Evolutionary conservation across 176 grass and related monocot genomes (phyloP), one percentile per base, ranked within the genome.

Genomic region (Triticum timopheevii): DNA sequence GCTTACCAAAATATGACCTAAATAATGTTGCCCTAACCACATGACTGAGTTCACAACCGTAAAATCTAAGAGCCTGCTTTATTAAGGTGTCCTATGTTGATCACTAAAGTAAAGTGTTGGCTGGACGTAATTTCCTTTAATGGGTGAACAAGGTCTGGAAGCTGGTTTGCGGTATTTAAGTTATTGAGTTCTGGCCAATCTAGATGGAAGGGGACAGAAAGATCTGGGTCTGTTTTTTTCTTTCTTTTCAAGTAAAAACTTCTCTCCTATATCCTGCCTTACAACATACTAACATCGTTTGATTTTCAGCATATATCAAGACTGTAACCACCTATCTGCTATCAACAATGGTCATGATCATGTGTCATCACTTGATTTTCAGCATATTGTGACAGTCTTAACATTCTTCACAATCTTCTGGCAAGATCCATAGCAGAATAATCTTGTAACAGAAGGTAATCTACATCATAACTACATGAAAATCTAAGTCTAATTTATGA

Each of bases 291-390:
- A 52, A 6, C 42, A 83, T 66, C 54, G 45, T 79, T 45, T 79
- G 54, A 83, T 44, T 52, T 71, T 86, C 64, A 78, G 88, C 65
- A 73, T 44, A 65, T 3, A 61, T 82, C 62, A 70, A 83, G 50
- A 80, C 22, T 30, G 11, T 65, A 54, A 54, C 50, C 50, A 54
- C 50, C 50, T 54, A 19, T 19, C 5, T 54, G 50, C 16, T 54
- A 6, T 54, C 50, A 54, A 19, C 50, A 54, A 54, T 54, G 49
- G 49, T 17, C 49, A 52, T 52, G 49, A 52, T 52, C 49, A 52
- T 52, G 16, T 52, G 49, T 52, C 42, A 79, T 66, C 54, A 58
- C 73, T 45, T 79, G 40, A 83, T 27, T 52, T 71, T 86, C 64
- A 78, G 88, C 65, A 65, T 34, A 72, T 17, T 19, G 5, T 58